phyloP scores from a whole-genome alignment of 108 stramenopile genomes.

The Fragilaria radians region DNA sequence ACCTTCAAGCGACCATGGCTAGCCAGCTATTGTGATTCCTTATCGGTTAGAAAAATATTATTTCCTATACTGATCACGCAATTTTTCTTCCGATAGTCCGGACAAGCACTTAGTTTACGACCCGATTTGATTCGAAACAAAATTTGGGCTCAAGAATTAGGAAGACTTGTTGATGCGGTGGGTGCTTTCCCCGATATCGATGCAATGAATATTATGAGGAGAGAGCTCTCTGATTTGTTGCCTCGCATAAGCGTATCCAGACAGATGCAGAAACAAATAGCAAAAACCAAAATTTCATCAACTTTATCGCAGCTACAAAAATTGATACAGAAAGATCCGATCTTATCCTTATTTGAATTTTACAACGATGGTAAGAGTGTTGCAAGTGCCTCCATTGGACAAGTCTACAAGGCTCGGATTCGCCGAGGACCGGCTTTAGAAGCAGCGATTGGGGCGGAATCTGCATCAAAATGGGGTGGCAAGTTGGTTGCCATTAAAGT shows the following conservation, averaged over 20 bases:
- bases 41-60: neutral
- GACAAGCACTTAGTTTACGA: conserved; percentile 77
- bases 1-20: too few species aligned
- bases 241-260: conserved; percentile 32
- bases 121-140: conserved; percentile 67
- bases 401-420: conserved; percentile 66
- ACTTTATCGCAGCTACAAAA: conserved; percentile 25
- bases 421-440: conserved; percentile 19
- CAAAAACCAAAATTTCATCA: conserved; percentile 4
- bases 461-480: conserved; percentile 66
- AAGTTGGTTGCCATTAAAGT: conserved; percentile 83
- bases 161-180: conserved; percentile 82
- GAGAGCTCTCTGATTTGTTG: conserved; percentile 53
- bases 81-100: conserved; percentile 23
- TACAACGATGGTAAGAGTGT: conserved; percentile 49
- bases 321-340: conserved; percentile 55
- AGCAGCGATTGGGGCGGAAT: conserved; percentile 45
- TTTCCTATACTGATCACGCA: neutral
- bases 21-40: neutral
- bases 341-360: conserved; percentile 73
- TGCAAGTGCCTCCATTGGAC: conserved; percentile 51
- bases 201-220: conserved; percentile 71
- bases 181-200: conserved; percentile 70
- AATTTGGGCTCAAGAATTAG: conserved; percentile 79
- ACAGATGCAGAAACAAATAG: conserved; percentile 12